Base-by-base conservation (phyloP, 805 yeast genomes). In the fission yeast (Schizosaccharomyces pombe) region DNA sequence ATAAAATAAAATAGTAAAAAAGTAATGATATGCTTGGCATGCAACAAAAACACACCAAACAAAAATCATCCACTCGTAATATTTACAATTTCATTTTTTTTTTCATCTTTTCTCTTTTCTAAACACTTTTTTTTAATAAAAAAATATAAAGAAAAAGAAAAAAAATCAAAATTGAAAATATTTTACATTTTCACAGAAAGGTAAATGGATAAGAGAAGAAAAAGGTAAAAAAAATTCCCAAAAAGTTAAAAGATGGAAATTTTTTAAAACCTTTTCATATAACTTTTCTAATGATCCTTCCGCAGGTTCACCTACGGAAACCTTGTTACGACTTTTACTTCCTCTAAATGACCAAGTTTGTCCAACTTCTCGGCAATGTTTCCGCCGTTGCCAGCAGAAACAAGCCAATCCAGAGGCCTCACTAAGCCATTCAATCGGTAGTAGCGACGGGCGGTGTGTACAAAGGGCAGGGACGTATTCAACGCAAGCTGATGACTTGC, bases 391-490 rank as follows among this genome's bases (percentile, higher is more conserved):
- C 70, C 69, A 67, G 63, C 65, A 61, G 56, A 61, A 61, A 61
- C 60, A 62, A 59, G 62, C 66, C 62, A 64, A 62, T 65, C 68
- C 69, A 62, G 63, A 65, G 64, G 67, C 67, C 68, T 65, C 69
- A 66, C 68, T 65, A 67, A 67, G 67, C 69, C 71, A 67, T 66
- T 67, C 70, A 68, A 68, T 66, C 70, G 70, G 70, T 68, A 66
- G 70, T 65, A 67, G 70, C 70, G 70, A 67, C 70, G 70, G 70
- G 70, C 62, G 62, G 63, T 58, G 63, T 67, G 69, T 67, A 67
- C 71, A 67, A 68, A 67, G 70, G 70, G 70, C 70, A 68, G 70
- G 70, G 70, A 67, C 70, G 68, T 67, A 66, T 65, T 67, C 70
- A 66, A 67, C 70, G 68, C 69, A 67, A 66, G 69, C 67, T 66